phyloP scores from a whole-genome alignment of 306 rosid genomes.

The Ormosia semicastrata region DNA sequence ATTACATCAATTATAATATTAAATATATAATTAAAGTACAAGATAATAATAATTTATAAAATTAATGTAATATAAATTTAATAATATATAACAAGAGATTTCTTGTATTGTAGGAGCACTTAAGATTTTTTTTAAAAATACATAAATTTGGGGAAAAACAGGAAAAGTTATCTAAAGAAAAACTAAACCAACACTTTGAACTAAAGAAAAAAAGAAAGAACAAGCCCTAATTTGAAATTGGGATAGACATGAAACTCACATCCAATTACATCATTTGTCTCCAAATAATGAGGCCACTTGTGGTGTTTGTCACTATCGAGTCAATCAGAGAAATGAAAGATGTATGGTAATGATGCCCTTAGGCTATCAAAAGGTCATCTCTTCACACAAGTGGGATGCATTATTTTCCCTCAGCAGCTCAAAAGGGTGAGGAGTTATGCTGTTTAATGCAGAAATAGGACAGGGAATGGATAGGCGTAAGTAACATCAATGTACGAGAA shows the following conservation, averaged over 20 bases:
- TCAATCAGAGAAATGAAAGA: conserved; percentile 8
- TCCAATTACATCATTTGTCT: not conserved
- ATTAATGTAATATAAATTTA: no score
- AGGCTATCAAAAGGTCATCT: not conserved
- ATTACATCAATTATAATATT: no score
- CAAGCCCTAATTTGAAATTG: not conserved
- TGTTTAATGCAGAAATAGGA: not conserved
- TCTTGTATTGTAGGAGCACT: no score
- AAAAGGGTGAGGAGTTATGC: not conserved
- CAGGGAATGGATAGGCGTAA: not conserved
- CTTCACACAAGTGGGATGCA: conserved; percentile 33
- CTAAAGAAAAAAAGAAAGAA: not conserved
- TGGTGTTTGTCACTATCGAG: conserved; percentile 16
- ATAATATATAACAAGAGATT: no score
- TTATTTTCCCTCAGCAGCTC: conserved; percentile 10
- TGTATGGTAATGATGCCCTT: not conserved
- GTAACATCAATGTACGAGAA: conserved; percentile 38
- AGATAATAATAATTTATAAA: not conserved
- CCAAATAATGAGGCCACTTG: conserved; percentile 20
- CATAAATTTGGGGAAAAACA: not conserved
- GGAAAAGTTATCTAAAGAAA: not conserved
- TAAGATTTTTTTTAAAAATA: not conserved
- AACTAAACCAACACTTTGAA: not conserved
- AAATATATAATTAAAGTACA: not conserved
- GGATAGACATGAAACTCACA: conserved; percentile 3